Evolutionary conservation across 2,329 filamentous ascomycete species (phyloP), one percentile per base, ranked within the genome.

Genomic region (Colletotrichum orchidophilum): DNA sequence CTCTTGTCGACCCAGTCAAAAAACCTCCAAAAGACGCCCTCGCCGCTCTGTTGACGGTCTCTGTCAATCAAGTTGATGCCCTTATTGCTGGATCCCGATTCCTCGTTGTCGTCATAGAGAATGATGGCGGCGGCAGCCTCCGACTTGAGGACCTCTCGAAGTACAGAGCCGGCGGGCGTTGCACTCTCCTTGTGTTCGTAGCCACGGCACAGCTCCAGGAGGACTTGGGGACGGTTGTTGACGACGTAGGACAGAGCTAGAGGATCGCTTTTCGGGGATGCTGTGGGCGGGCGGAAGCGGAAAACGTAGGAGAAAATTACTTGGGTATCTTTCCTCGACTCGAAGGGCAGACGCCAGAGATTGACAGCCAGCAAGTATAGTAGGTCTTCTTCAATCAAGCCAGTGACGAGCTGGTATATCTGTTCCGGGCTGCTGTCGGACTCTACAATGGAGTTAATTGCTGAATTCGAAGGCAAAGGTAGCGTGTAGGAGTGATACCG

Each of bases 1-100:
- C 95, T 94, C 82, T 94, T 94, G 83, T 98, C 95, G 77, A 99
- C 97, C 94, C 96, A 99, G 73, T 93, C 91, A 79, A 99, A 98
- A 83, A 98, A 98, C 57, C 90, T 92, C 96, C 96, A 99, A 80
- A 99, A 98, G 2, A 98, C 91, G 3, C 96, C 96, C 54, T 91
- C 88, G 13, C 95, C 95, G 57, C 89, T 92, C 76, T 96, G 93
- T 39, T 89, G 90, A 50, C 90, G 83, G 71, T 94, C 92, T 57
- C 92, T 90, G 77, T 96, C 93, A 73, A 98, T 93, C 26, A 90
- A 91, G 62, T 88, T 91, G 49, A 97, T 86, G 52, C 94, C 93
- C 74, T 94, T 91, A n/a, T 90, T 89, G 75, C 90, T 92, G 66
- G 92, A 94, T 33, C 92, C 91, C 27, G 87, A 85, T 72, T 91